These are phyloP conservation scores for Aegilops tauschii DNA, from an alignment of 176 grass and related monocot species.

Conservation along the genomic window DNA sequence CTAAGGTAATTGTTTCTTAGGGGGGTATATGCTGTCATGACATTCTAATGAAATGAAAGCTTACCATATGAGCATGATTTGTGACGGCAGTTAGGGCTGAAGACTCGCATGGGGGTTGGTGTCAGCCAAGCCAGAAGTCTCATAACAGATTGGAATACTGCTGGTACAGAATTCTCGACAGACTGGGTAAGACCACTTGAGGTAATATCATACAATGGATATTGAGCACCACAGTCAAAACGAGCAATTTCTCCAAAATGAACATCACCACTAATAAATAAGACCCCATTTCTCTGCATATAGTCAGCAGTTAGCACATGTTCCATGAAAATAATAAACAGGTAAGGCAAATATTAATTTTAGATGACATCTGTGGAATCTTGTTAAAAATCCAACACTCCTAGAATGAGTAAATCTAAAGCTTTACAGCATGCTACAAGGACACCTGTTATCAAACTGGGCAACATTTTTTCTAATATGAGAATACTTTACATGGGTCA, in stretches of 20 bases:
- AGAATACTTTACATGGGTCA: not conserved
- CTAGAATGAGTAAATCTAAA: not conserved
- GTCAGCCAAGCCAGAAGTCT: slow-evolving; percentile 57
- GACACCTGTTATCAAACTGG: not conserved
- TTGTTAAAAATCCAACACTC: not conserved
- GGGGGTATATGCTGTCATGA: not conserved
- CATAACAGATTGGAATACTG: slow-evolving; percentile 46
- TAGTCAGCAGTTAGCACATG: not conserved
- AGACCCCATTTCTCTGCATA: slow-evolving; percentile 78
- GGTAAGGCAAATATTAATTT: slow-evolving; percentile 7
- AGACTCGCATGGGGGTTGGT: slow-evolving; percentile 76
- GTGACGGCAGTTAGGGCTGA: slow-evolving; percentile 45
- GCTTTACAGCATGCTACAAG: not conserved
- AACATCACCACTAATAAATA: slow-evolving; percentile 93
- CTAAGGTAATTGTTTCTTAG: not conserved
- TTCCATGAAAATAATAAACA: not conserved
- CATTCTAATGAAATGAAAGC: slow-evolving; percentile 18
- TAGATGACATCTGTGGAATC: not conserved
- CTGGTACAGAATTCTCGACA: slow-evolving; percentile 55
- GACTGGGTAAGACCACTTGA: slow-evolving; percentile 94
- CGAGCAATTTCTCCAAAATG: slow-evolving; percentile 95
- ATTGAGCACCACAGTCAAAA: slow-evolving; percentile 69
- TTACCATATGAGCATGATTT: slow-evolving; percentile 89
- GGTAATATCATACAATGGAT: slow-evolving; percentile 88
- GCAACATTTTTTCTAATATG: not conserved